Percentiles rank a stretch among this genome's conserved stretches.
phyloP scores from a whole-genome alignment of 305 asterid genomes.

The Solanum hybrid region DNA sequence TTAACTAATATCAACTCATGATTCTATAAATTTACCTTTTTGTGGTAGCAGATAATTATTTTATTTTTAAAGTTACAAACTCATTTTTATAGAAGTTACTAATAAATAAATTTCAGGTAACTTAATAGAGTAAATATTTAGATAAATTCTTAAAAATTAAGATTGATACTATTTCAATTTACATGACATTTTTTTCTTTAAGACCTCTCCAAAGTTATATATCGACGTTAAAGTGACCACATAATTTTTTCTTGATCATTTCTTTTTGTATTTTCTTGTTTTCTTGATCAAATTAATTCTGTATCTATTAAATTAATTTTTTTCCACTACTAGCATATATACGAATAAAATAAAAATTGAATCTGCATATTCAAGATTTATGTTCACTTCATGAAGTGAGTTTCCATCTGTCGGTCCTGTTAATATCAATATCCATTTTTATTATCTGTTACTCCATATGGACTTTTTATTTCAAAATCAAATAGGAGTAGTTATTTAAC shows the following conservation, averaged over 20 bases:
- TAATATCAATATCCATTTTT: not conserved
- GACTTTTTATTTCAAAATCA: not conserved
- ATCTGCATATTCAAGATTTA: not conserved
- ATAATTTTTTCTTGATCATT: not conserved
- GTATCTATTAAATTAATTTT: not conserved
- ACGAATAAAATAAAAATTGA: not conserved
- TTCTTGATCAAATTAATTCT: too few species aligned
- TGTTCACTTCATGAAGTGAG: not conserved
- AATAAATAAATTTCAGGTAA: not conserved
- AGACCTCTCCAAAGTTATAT: not conserved
- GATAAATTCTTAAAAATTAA: too few species aligned
- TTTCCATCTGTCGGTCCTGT: not conserved
- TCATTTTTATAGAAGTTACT: not conserved
- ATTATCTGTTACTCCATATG: not conserved
- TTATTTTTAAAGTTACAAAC: not conserved
- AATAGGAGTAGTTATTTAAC: not conserved
- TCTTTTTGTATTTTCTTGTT: too few species aligned
- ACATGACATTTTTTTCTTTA: too few species aligned
- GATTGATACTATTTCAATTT: not conserved
- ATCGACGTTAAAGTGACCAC: not conserved
- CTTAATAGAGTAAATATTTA: not conserved
- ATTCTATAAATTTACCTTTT: not conserved
- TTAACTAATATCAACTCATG: not conserved
- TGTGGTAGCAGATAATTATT: not conserved
- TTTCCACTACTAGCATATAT: not conserved